These are phyloP conservation scores for Capsicum rhomboideum DNA, from an alignment of 257 asterid genomes.

Conservation along the genomic window DNA sequence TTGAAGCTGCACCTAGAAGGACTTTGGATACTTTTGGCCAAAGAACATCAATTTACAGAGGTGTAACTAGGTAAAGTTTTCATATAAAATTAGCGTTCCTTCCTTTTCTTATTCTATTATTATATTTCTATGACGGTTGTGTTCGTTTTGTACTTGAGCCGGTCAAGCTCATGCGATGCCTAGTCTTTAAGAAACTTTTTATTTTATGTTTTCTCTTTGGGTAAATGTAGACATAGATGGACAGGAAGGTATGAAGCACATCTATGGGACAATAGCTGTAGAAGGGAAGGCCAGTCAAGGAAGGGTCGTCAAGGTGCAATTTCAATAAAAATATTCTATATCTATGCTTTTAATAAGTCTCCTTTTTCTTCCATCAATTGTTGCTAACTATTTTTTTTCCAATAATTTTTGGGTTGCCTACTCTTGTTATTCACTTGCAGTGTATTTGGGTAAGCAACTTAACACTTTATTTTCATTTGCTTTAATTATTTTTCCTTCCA, in stretches of 20 bases:
- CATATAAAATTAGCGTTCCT: not conserved
- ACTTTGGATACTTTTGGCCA: slow-evolving; percentile 84
- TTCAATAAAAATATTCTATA: not conserved
- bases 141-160: not conserved
- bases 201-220: not conserved
- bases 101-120: not conserved
- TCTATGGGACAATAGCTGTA: slow-evolving; percentile 91
- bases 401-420: not conserved
- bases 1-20: slow-evolving; percentile 66
- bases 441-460: slow-evolving; percentile 68
- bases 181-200: not conserved
- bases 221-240: slow-evolving; percentile 72
- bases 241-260: slow-evolving; percentile 95
- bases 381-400: not conserved
- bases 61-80: slow-evolving; percentile 66
- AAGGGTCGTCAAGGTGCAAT: slow-evolving; percentile 89
- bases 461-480: not conserved
- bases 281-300: slow-evolving; percentile 89
- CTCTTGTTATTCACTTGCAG: slow-evolving; percentile 21
- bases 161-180: not conserved
- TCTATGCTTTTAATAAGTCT: not conserved
- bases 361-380: not conserved
- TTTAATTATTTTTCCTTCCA: not conserved
- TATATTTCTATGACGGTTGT: not conserved
- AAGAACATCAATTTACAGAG: slow-evolving; percentile 90